These are phyloP conservation scores for Begonia fuchsioides DNA, from an alignment of 306 rosid genomes.

Conservation along the genomic window DNA sequence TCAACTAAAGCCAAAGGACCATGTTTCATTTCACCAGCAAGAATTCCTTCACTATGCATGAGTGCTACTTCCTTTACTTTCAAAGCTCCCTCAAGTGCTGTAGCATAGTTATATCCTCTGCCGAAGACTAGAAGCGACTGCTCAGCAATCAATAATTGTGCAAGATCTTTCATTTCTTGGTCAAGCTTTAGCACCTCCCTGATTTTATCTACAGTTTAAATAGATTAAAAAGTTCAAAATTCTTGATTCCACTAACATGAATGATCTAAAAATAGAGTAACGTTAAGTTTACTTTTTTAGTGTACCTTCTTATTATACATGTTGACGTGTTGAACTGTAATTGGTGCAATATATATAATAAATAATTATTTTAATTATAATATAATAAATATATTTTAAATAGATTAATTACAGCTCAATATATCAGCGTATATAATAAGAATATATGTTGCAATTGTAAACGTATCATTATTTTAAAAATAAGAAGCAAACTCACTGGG, in stretches of 20 bases:
- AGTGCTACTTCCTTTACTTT: slow-evolving; percentile 98
- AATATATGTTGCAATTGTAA: no score
- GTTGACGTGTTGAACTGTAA: no score
- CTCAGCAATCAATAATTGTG: slow-evolving; percentile 66
- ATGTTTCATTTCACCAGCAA: slow-evolving; percentile 99
- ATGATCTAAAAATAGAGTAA: no score
- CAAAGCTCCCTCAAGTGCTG: slow-evolving; percentile 95
- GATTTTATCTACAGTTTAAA: slow-evolving; percentile 47
- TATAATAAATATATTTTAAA: no score
- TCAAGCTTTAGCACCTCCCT: slow-evolving; percentile 87
- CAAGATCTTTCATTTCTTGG: slow-evolving; percentile 79
- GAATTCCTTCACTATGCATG: slow-evolving; percentile 98
- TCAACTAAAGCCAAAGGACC: slow-evolving; percentile 97
- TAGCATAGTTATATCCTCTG: slow-evolving; percentile 89
- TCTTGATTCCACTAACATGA: neutral
- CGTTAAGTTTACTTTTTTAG: no score
- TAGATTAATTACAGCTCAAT: no score
- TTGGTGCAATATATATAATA: no score
- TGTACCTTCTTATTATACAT: no score
- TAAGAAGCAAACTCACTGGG: slow-evolving; percentile 52
- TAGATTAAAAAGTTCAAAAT: neutral
- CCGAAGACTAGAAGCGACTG: slow-evolving; percentile 98
- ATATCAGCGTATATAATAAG: no score
- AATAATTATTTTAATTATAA: no score
- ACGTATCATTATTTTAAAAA: no score